phyloP scores from a whole-genome alignment of 257 asterid genomes.

The Rauvolfia tetraphylla region DNA sequence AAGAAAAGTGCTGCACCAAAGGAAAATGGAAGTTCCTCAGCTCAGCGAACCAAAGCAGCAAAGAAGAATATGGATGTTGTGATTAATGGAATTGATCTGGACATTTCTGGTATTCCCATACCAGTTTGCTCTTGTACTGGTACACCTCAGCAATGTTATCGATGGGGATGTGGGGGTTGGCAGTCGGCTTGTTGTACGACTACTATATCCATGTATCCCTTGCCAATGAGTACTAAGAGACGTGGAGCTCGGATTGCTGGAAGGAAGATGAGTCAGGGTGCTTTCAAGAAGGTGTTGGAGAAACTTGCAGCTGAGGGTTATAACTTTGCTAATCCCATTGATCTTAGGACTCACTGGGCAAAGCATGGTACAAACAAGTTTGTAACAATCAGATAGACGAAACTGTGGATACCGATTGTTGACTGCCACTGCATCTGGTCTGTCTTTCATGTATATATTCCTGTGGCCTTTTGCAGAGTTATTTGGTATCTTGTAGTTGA shows the following conservation, averaged over 20 bases:
- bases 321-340: conserved; percentile 72
- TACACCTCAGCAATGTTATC: conserved; percentile 85
- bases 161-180: conserved; percentile 99
- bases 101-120: conserved; percentile 80
- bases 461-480: conserved; percentile 49
- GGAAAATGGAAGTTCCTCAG: conserved; percentile 53
- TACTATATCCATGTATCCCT: conserved; percentile 80
- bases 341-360: conserved; percentile 93
- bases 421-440: conserved; percentile 34
- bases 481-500: conserved; percentile 32
- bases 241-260: conserved; percentile 98
- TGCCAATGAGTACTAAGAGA: conserved; percentile 92
- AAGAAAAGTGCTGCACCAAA: conserved; percentile 52
- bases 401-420: conserved; percentile 15
- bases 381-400: conserved; percentile 78
- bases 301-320: conserved; percentile 79
- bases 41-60: conserved; percentile 57
- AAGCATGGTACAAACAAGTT: conserved; percentile 97
- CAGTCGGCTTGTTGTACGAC: conserved; percentile 98
- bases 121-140: conserved; percentile 97
- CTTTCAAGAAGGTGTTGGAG: conserved; percentile 91
- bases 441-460: conserved; percentile 58
- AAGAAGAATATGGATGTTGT: conserved; percentile 76
- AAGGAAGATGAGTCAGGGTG: conserved; percentile 98
- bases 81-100: conserved; percentile 82